Evolutionary conservation across 2,329 filamentous ascomycete species (phyloP).

Genomic region (Mycogone perniciosa): DNA sequence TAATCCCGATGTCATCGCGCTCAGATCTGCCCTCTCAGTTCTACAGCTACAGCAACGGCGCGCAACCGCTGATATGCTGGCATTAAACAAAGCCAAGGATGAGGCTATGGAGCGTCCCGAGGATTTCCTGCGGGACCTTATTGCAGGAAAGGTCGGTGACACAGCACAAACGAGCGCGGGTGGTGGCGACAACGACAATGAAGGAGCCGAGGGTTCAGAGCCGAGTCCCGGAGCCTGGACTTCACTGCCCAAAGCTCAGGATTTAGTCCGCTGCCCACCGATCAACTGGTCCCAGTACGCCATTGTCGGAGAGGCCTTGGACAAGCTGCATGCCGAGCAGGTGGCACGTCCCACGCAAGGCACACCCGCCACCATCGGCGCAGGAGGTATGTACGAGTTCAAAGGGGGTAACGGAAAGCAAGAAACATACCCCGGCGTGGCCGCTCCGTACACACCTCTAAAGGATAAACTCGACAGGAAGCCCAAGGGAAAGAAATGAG

Average conservation of each 20-base stretch:
- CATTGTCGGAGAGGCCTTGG: slow-evolving; percentile 70
- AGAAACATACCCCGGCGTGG: slow-evolving; percentile 44
- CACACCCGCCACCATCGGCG: slow-evolving; percentile 37
- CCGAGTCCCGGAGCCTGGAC: slow-evolving; percentile 44
- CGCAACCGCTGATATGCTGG: slow-evolving; percentile 67
- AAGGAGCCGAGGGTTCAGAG: slow-evolving; percentile 17
- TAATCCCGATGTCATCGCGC: slow-evolving; percentile 82
- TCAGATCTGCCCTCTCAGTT: slow-evolving; percentile 78
- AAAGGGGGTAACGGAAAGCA: slow-evolving; percentile 39
- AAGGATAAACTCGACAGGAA: slow-evolving; percentile 43
- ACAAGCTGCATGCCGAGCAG: slow-evolving; percentile 80
- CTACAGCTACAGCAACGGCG: slow-evolving; percentile 80
- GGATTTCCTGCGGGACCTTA: slow-evolving; percentile 63
- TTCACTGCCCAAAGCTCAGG: slow-evolving; percentile 68
- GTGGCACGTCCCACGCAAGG: slow-evolving; percentile 55
- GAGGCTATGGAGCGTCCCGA: slow-evolving; percentile 65
- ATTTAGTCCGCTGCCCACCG: slow-evolving; percentile 76
- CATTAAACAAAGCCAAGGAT: slow-evolving; percentile 62
- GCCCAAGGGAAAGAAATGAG: slow-evolving; percentile 27
- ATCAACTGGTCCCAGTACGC: slow-evolving; percentile 96
- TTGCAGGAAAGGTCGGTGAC: slow-evolving; percentile 48
- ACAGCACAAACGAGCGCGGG: slow-evolving; percentile 14
- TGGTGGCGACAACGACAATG: slow-evolving; percentile 25
- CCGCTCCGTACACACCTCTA: slow-evolving; percentile 49
- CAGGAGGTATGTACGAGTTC: slow-evolving; percentile 47